Evolutionary conservation across 768 basidiomycete species (phyloP), one percentile per base, ranked within the genome.

Genomic region (Suillus weaverae): DNA sequence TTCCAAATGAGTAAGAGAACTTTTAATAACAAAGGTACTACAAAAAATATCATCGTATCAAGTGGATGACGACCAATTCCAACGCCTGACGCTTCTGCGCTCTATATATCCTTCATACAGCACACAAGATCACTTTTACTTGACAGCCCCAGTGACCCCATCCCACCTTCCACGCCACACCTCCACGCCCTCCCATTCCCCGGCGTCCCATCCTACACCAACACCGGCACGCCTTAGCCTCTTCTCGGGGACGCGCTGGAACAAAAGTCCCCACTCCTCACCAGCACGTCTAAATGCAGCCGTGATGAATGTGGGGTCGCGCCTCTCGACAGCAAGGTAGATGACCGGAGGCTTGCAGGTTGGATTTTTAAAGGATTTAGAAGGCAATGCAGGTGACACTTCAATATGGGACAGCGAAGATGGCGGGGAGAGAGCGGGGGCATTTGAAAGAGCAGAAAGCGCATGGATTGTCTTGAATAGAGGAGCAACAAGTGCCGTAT

Each of bases 181-280:
- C 77, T 95, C 92, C 32, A 95, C 81, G 5, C 84, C 91, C 30
- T 89, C 90, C 91, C 92, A 95, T 60, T 93, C 92, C 7, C 82
- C 81, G 70, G 77, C 81, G 14, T 78, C 76, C 92, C 92, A 94
- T 4, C 77, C 75, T 46, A 85, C 72, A 3, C 85, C 84, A 14
- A 79, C 80, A 67, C 94, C 77, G 5, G 85, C 85, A 70, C 86
- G 89, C 41, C 74, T 75, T 16, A 95, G 69, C 71, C 87, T 89
- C 43, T 78, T 83, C 20, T 78, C 80, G 2, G 86, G 83, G 26
- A 96, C 79, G 11, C 85, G 86, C 54, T 84, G 82, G 16, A 86
- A 77, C 7, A 76, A 72, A 72, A 93, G 89, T 5, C 82, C 79
- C 85, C 88, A 89, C 4, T 74, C 73, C 22, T 79, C 69, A 50